Evolutionary conservation across 2,329 filamentous ascomycete genomes (phyloP).

Genomic region (Fusarium sp.): DNA sequence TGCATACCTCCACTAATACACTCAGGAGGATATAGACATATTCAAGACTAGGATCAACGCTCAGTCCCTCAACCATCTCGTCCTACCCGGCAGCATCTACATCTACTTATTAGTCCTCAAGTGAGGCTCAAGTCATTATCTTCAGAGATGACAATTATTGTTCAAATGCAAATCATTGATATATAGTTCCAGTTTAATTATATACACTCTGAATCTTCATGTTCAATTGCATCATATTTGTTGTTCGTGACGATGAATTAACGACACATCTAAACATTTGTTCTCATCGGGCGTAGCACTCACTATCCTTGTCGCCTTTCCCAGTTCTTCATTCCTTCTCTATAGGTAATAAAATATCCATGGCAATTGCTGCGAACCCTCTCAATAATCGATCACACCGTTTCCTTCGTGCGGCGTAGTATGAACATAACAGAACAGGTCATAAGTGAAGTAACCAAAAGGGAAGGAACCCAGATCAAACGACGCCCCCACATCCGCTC

Average conservation of each 20-base stretch:
- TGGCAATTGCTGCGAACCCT: neutral
- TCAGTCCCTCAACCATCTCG: neutral
- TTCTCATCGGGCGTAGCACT: neutral
- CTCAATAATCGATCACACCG: neutral
- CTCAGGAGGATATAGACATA: neutral
- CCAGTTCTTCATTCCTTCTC: neutral
- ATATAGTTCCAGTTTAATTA: neutral
- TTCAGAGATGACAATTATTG: neutral
- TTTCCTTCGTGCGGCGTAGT: neutral
- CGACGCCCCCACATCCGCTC: slow-evolving; percentile 20
- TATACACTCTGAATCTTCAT: neutral
- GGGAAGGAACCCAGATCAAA: slow-evolving; percentile 18
- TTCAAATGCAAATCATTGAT: neutral
- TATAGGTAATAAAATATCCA: neutral
- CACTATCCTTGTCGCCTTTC: neutral
- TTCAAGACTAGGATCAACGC: neutral
- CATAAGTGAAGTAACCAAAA: slow-evolving; percentile 5
- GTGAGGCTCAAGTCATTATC: neutral
- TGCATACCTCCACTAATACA: neutral
- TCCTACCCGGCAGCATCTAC: neutral
- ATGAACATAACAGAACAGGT: slow-evolving; percentile 8
- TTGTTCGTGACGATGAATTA: neutral
- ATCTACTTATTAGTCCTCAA: neutral
- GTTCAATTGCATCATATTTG: neutral
- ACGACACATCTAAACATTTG: neutral